These are phyloP conservation scores for Myriosclerotinia curreyana DNA, from an alignment of 2,329 filamentous ascomycete genomes.

Conservation along the genomic window DNA sequence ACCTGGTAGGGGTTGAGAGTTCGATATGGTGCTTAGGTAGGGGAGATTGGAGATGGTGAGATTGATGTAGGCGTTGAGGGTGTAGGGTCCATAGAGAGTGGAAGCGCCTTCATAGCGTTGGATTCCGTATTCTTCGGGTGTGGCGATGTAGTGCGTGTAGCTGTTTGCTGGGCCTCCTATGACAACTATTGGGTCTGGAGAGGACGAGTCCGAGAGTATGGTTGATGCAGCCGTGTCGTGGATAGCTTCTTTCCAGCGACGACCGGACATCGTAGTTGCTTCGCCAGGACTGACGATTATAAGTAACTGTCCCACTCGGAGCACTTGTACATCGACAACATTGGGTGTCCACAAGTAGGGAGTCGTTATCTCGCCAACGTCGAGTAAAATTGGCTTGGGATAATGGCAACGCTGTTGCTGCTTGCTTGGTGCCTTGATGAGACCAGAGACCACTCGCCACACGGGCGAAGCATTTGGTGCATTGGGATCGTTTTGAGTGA, in stretches of 20 bases:
- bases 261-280: slow-evolving; percentile 87
- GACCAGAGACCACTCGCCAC: slow-evolving; percentile 71
- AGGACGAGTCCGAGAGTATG: slow-evolving; percentile 33
- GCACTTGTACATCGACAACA: slow-evolving; percentile 80
- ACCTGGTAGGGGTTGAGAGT: slow-evolving; percentile 49
- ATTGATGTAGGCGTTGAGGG: slow-evolving; percentile 84
- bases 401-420: slow-evolving; percentile 73
- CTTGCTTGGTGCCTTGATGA: slow-evolving; percentile 67
- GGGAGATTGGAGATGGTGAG: slow-evolving; percentile 70
- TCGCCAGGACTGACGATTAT: slow-evolving; percentile 85
- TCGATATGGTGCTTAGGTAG: slow-evolving; percentile 55
- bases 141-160: slow-evolving; percentile 76
- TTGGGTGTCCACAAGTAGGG: slow-evolving; percentile 92
- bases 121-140: slow-evolving; percentile 74
- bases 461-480: slow-evolving; percentile 63
- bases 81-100: slow-evolving; percentile 80
- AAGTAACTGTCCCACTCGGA: slow-evolving; percentile 80
- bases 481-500: slow-evolving; percentile 79
- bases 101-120: slow-evolving; percentile 96
- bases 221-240: slow-evolving; percentile 50
- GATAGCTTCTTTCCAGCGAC: slow-evolving; percentile 78
- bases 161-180: slow-evolving; percentile 86
- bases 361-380: slow-evolving; percentile 73
- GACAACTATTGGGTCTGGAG: slow-evolving; percentile 68
- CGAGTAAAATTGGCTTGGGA: slow-evolving; percentile 80